These are phyloP conservation scores for Capsella bursapastoris DNA, from an alignment of 345 rosid genomes.

Conservation along the genomic window DNA sequence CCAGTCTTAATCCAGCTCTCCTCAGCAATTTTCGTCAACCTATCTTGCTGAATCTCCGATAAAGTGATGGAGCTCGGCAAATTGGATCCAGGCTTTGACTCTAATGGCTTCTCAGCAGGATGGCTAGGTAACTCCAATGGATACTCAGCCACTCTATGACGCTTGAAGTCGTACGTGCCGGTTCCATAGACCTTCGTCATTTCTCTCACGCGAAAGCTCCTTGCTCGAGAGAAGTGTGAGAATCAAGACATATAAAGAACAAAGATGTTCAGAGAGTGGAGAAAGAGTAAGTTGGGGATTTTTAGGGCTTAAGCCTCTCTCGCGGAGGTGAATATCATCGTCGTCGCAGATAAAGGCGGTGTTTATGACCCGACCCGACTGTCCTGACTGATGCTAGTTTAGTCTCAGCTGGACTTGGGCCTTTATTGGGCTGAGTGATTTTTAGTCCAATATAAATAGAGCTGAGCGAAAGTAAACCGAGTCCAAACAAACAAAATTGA, in stretches of 20 bases:
- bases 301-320: slow-evolving; percentile 39
- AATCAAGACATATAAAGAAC: slow-evolving; percentile 24
- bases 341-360: slow-evolving; percentile 32
- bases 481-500: too few species aligned
- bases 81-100: slow-evolving; percentile 64
- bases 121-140: slow-evolving; percentile 67
- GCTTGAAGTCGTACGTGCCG: slow-evolving; percentile 96
- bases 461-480: too few species aligned
- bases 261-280: not conserved
- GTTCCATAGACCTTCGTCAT: slow-evolving; percentile 96
- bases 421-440: not conserved
- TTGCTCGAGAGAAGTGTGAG: slow-evolving; percentile 15
- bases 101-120: slow-evolving; percentile 57
- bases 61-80: slow-evolving; percentile 83
- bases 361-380: slow-evolving; percentile 18
- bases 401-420: slow-evolving; percentile 31
- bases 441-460: too few species aligned
- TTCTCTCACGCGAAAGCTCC: slow-evolving; percentile 10
- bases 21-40: slow-evolving; percentile 74
- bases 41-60: slow-evolving; percentile 90
- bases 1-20: slow-evolving; percentile 76
- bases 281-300: slow-evolving; percentile 14
- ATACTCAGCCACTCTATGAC: slow-evolving; percentile 97
- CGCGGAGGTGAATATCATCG: slow-evolving; percentile 26
- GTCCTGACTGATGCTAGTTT: slow-evolving; percentile 5